phyloP scores from a whole-genome alignment of 805 yeast genomes.

The Tetrapisispora nanseiensis region DNA sequence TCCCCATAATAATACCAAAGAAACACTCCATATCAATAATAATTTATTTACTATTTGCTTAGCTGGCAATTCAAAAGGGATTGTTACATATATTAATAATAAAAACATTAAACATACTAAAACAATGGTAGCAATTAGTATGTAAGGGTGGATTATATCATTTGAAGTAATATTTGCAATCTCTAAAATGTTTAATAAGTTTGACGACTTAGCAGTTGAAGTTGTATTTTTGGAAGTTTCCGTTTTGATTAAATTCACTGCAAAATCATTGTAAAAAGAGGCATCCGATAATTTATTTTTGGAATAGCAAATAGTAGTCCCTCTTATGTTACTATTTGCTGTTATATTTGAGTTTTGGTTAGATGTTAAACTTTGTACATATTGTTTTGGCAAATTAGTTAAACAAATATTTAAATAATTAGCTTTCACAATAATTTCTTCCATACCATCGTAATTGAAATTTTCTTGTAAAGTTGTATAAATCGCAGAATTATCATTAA shows the following conservation, averaged over 20 bases:
- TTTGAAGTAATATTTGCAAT: slow-evolving; percentile 38
- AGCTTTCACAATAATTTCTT: slow-evolving; percentile 37
- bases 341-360: not conserved
- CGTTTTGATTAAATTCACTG: slow-evolving; percentile 18
- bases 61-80: slow-evolving; percentile 42
- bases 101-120: slow-evolving; percentile 35
- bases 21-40: slow-evolving; percentile 28
- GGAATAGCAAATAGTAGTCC: slow-evolving; percentile 18
- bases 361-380: slow-evolving; percentile 1
- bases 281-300: slow-evolving; percentile 17
- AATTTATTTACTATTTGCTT: slow-evolving; percentile 21
- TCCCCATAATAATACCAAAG: slow-evolving; percentile 45
- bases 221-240: slow-evolving; percentile 15
- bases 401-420: slow-evolving; percentile 54
- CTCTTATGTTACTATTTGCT: not conserved
- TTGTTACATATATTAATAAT: slow-evolving; percentile 33
- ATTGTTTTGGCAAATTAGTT: slow-evolving; percentile 24
- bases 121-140: slow-evolving; percentile 41
- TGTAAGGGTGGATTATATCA: slow-evolving; percentile 43
- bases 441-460: slow-evolving; percentile 29
- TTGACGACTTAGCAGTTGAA: slow-evolving; percentile 2
- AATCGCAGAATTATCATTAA: slow-evolving; percentile 38
- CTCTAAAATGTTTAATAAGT: slow-evolving; percentile 35
- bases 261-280: slow-evolving; percentile 19
- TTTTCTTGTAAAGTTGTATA: slow-evolving; percentile 33